Evolutionary conservation across 148 eudicot genomes (phyloP).

Genomic region (Nepenthes gracilis): DNA sequence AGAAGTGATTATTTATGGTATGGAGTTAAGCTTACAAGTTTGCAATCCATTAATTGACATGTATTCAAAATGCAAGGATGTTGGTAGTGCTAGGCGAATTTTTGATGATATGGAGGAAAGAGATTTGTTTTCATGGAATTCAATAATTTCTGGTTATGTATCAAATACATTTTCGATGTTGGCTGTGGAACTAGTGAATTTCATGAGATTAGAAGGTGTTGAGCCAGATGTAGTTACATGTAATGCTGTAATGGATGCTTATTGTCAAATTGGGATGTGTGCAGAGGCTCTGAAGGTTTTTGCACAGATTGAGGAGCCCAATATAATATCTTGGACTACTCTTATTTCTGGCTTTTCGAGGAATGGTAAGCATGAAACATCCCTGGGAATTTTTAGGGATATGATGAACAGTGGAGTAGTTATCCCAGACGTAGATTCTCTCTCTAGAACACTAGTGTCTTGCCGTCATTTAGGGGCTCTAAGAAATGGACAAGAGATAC

Average conservation of each 20-base stretch:
- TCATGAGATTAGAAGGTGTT: constrained; percentile 18
- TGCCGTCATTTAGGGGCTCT: constrained; percentile 28
- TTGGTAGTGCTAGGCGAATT: constrained; percentile 24
- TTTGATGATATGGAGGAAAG: constrained; percentile 23
- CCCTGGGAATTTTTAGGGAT: constrained; percentile 28
- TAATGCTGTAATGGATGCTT: constrained; percentile 45
- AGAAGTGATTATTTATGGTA: constrained; percentile 34
- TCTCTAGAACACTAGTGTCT: constrained; percentile 32
- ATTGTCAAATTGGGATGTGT: constrained; percentile 37
- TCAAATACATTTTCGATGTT: constrained; percentile 19
- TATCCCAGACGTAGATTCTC: constrained; percentile 34
- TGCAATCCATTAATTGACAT: constrained; percentile 42
- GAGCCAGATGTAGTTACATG: constrained; percentile 41
- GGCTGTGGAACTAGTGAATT: constrained; percentile 26
- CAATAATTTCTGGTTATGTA: constrained; percentile 37
- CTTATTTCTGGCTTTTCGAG: constrained; percentile 45
- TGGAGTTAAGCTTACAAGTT: constrained; percentile 23
- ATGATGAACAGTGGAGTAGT: constrained; percentile 20
- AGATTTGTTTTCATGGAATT: constrained; percentile 41
- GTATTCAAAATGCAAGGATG: constrained; percentile 35
- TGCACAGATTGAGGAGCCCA: constrained; percentile 26
- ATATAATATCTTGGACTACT: constrained; percentile 47
- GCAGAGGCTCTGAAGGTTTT: constrained; percentile 34
- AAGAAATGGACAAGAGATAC: constrained; percentile 32
- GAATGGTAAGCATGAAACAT: constrained; percentile 21